Conservation (phyloP, 441 rosid species). For the Gossypium lobatum region DNA sequence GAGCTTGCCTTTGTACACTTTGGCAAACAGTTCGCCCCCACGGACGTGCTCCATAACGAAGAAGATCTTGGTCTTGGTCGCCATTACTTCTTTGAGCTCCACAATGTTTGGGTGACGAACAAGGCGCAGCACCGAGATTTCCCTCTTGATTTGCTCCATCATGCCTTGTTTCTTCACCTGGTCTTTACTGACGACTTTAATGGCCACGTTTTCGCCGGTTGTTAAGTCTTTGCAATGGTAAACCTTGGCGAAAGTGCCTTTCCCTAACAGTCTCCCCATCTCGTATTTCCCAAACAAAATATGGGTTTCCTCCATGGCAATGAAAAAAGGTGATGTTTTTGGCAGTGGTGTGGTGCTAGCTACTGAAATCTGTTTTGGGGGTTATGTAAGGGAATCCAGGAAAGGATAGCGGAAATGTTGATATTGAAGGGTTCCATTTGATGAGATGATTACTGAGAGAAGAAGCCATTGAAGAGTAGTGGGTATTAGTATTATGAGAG, state of each 20-base stretch:
- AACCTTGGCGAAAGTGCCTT: slow-evolving; percentile 79
- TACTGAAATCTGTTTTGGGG: no score
- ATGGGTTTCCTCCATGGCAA: slow-evolving; percentile 36
- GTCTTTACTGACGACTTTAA: slow-evolving; percentile 62
- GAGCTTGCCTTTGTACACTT: slow-evolving; percentile 53
- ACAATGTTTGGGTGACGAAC: slow-evolving; percentile 78
- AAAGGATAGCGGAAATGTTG: no score
- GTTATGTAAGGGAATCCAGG: no score
- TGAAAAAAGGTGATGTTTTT: no score
- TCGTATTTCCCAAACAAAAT: slow-evolving; percentile 63
- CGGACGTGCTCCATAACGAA: slow-evolving; percentile 72
- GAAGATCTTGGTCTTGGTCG: slow-evolving; percentile 64
- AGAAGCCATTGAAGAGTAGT: no score
- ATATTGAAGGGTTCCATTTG: no score
- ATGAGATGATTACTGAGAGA: no score
- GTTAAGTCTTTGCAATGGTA: slow-evolving; percentile 43
- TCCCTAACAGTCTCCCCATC: slow-evolving; percentile 68
- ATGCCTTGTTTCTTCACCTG: slow-evolving; percentile 52
- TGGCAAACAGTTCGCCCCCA: slow-evolving; percentile 81
- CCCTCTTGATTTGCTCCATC: slow-evolving; percentile 87
- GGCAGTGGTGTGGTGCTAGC: no score
- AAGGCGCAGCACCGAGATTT: slow-evolving; percentile 58
- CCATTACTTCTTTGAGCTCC: slow-evolving; percentile 70
- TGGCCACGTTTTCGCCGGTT: slow-evolving; percentile 55
- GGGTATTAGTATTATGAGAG: no score